Conservation (phyloP, 805 yeast genomes). For the Blastobotrys robertii region DNA sequence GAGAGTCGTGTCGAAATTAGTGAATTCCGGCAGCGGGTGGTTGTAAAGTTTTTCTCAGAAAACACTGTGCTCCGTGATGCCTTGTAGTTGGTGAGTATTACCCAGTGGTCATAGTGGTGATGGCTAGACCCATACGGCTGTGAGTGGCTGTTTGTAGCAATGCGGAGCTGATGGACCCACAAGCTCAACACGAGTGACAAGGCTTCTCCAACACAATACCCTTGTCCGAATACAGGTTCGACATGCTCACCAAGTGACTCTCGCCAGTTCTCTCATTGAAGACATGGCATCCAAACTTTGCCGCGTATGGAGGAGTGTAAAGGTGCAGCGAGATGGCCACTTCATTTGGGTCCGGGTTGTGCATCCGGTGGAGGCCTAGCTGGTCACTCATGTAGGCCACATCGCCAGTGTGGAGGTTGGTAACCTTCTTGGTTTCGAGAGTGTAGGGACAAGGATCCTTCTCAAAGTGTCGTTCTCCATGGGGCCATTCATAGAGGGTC, state of each 20-base stretch:
- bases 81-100: too few species aligned
- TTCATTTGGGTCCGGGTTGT: conserved; percentile 35
- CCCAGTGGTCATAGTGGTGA: too few species aligned
- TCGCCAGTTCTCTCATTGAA: conserved; percentile 40
- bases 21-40: too few species aligned
- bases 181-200: too few species aligned
- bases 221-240: conserved; percentile 51
- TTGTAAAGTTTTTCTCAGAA: too few species aligned
- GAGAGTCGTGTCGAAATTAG: too few species aligned
- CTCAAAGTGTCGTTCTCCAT: conserved; percentile 22
- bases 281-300: conserved; percentile 36
- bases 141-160: too few species aligned
- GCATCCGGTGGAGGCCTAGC: conserved; percentile 57
- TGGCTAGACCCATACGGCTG: too few species aligned
- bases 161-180: too few species aligned
- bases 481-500: conserved; percentile 44
- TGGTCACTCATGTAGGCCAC: conserved; percentile 59
- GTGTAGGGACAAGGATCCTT: conserved; percentile 6
- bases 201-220: conserved; percentile 29
- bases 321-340: conserved; percentile 57
- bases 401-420: conserved; percentile 26
- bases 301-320: conserved; percentile 70
- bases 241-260: conserved; percentile 47
- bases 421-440: conserved; percentile 20
- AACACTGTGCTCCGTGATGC: too few species aligned